Evolutionary conservation across 2,329 filamentous ascomycete genomes (phyloP).

Genomic region (Fusarium succisae): DNA sequence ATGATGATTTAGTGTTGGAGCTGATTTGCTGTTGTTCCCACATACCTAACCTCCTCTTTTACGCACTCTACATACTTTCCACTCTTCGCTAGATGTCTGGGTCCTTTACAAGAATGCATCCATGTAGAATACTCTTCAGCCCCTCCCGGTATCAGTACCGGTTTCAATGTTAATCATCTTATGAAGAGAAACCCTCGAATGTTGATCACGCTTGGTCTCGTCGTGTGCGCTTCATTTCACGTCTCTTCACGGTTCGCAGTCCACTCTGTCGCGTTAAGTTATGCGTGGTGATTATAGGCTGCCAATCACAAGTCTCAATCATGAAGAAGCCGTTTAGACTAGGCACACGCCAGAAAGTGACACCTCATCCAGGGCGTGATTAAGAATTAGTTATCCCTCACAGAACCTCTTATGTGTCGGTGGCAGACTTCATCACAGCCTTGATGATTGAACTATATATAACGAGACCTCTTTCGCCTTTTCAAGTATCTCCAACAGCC

Average conservation of each 20-base stretch:
- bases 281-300: rapidly evolving
- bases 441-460: too few relatives aligned
- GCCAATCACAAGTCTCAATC: too few relatives aligned
- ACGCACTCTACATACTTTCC: rapidly evolving
- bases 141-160: neutral
- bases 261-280: rapidly evolving
- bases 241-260: rapidly evolving
- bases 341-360: rapidly evolving
- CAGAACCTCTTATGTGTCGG: rapidly evolving
- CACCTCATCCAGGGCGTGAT: neutral
- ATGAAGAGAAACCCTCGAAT: rapidly evolving
- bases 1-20: neutral
- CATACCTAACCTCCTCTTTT: rapidly evolving
- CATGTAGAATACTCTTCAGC: too few relatives aligned
- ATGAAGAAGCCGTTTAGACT: neutral
- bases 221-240: rapidly evolving
- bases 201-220: neutral
- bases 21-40: neutral
- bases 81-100: neutral
- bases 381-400: rapidly evolving
- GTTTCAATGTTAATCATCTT: neutral
- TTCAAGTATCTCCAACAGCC: rapidly evolving
- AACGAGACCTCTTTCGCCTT: neutral
- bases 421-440: neutral
- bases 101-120: rapidly evolving